phyloP scores from a whole-genome alignment of 495 filamentous ascomycete species.

The Talaromyces nanjingensis region DNA sequence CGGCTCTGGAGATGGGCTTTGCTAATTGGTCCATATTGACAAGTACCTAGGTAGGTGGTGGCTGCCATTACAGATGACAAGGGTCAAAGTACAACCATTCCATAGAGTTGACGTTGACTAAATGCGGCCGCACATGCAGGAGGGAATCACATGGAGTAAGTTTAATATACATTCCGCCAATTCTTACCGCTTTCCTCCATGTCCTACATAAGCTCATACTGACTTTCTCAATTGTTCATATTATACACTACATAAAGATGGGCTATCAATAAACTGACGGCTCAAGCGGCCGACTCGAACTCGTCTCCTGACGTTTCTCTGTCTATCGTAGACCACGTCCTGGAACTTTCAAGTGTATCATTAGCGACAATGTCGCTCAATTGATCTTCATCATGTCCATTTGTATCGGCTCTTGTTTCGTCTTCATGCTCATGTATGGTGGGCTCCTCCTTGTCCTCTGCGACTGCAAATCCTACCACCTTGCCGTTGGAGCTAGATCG shows the following conservation, averaged over 20 bases:
- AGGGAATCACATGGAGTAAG: too few species aligned
- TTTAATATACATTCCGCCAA: too few species aligned
- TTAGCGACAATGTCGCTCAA: constrained; percentile 26
- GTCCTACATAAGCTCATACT: too few species aligned
- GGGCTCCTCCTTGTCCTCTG: constrained; percentile 9
- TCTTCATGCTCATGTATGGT: background rate
- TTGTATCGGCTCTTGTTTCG: constrained; percentile 3
- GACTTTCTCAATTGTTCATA: background rate
- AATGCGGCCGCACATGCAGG: too few species aligned
- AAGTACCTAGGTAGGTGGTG: too few species aligned
- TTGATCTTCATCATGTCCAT: constrained; percentile 16
- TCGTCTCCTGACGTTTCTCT: background rate
- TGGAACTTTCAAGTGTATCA: constrained; percentile 29
- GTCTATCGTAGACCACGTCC: constrained; percentile 28
- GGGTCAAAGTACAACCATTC: too few species aligned
- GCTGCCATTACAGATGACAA: too few species aligned
- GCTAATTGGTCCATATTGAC: too few species aligned
- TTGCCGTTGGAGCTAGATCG: constrained; percentile 49
- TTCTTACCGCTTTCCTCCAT: too few species aligned
- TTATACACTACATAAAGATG: background rate
- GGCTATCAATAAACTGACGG: background rate
- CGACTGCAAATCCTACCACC: constrained; percentile 62
- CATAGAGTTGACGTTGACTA: too few species aligned
- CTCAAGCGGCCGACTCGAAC: background rate
- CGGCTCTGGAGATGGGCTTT: background rate